Evolutionary conservation across 2,329 filamentous ascomycete species (phyloP), one percentile per base, ranked within the genome.

Genomic region (Proliferodiscus dingleyae): DNA sequence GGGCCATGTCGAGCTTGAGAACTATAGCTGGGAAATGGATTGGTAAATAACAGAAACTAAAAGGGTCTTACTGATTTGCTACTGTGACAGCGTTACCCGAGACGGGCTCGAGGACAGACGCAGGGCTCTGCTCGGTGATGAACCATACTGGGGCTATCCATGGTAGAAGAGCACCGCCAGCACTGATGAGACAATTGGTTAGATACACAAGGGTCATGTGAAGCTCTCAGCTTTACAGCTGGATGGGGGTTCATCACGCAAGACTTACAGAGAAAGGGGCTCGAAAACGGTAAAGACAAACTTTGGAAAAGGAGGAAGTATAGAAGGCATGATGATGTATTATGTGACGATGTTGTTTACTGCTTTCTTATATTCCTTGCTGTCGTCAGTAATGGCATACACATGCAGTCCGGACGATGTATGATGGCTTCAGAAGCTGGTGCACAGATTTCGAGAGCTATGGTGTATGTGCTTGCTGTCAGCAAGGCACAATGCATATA

Each of bases 271-370:
- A 16, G 81, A 82, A 48, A 86, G 69, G 24, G 84, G 84, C 64
- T 88, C 84, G 33, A 86, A 61, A 43, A 86, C 63, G 23, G 80
- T 84, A 54, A 88, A 86, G 39, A 86, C 68, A 38, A 84, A 62
- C 49, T 81, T 73, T 10, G 84, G 84, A 58, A 86, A 71, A 3
- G 71, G 60, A 2, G 84, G 83, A 18, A 88, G 71, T 51, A 77
- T 73, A 22, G 80, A 73, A 9, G 80, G 70, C 81, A 84, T 84
- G 38, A 18, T 51, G 30, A 8, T 26, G 24, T 26, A 26, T 26
- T 11, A 26, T 11, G 6, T 26, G 6, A 26, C n/a, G n/a, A n/a
- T n/a, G n/a, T n/a, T n/a, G n/a, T n/a, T n/a, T n/a, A n/a, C n/a
- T n/a, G n/a, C n/a, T n/a, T n/a, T n/a, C n/a, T n/a, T n/a, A n/a